These are phyloP conservation scores for Saturnispora quitensis DNA, from an alignment of 805 yeast species.

Conservation along the genomic window DNA sequence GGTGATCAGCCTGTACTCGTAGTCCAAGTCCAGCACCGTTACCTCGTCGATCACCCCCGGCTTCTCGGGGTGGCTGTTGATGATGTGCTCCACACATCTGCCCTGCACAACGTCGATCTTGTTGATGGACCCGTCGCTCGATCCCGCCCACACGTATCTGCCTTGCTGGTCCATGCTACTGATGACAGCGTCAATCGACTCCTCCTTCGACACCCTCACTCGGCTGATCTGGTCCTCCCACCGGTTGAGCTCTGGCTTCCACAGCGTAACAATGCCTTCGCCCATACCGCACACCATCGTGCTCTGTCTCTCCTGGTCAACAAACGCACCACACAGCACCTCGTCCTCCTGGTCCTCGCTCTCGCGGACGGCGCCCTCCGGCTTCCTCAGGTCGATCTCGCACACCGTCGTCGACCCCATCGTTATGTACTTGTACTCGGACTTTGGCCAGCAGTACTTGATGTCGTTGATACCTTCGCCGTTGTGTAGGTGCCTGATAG, in stretches of 20 bases:
- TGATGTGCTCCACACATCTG: conserved; percentile 52
- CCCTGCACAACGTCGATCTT: conserved; percentile 60
- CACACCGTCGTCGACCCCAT: conserved; percentile 77
- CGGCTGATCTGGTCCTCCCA: conserved; percentile 73
- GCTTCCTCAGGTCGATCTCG: conserved; percentile 66
- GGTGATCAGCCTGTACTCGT: conserved; percentile 66
- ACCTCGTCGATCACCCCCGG: conserved; percentile 66
- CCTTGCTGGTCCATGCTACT: conserved; percentile 47
- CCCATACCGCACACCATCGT: conserved; percentile 71
- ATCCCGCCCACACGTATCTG: conserved; percentile 65
- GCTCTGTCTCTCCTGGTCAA: conserved; percentile 48
- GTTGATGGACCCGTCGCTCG: conserved; percentile 64
- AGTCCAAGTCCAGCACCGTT: conserved; percentile 66
- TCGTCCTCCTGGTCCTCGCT: conserved; percentile 95
- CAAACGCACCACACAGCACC: conserved; percentile 62
- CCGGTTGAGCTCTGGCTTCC: conserved; percentile 68
- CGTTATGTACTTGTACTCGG: conserved; percentile 70
- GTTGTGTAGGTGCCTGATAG: conserved; percentile 50
- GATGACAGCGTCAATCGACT: conserved; percentile 62
- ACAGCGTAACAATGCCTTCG: conserved; percentile 78
- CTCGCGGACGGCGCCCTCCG: conserved; percentile 42
- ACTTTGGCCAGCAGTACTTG: conserved; percentile 57
- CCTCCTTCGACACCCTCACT: conserved; percentile 51
- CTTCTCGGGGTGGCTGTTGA: conserved; percentile 65
- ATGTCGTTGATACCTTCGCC: conserved; percentile 74